Evolutionary conservation across 1,139 yeast species (phyloP), one percentile per base, ranked within the genome.

Genomic region (Nakaseomyces uthaithaninus): DNA sequence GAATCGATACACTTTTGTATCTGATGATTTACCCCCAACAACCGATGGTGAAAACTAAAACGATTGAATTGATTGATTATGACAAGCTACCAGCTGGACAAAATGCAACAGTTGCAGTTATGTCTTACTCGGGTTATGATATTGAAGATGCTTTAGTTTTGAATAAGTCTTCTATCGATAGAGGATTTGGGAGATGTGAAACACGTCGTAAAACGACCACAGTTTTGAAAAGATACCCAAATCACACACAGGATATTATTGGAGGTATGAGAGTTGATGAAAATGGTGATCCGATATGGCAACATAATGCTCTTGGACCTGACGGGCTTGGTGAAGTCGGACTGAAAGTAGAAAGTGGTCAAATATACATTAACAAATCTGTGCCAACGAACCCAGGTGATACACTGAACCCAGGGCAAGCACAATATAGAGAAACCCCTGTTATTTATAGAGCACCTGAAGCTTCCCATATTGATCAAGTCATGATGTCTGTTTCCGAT

Each of bases 271-370:
- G 94, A 60, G 87, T 80, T 31, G 91, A 86, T 53, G 87, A 80
- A 46, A 68, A 79, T 39, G 82, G 84, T 37, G 72, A 78, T 36
- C 86, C 96, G 14, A 80, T 87, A 40, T 83, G 79, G 70, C 91
- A 87, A 46, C 98, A 91, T 60, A 72, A 75, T 23, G 75, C 93
- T 0, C 66, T 91, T 42, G 98, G 97, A 2, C 82, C 91, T 0
- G 99, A 91, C 66, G 99, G 99, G 7, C 69, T 91, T 47, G 97
- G 96, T 41, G 97, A 89, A 65, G 97, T 91, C 40, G 99, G 98
- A 43, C 81, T 81, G 65, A 75, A 75, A 55, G 80, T 93, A 26
- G 91, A 80, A 49, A 82, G 87, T 57, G 98, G 98, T 2, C 96
- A 89, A 65, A 91, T 87, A 1, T 91, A 80, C 59, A 84, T 91